Conservation (phyloP, 192 early-diverging fungal species). For the Geosiphon pyriformis region DNA sequence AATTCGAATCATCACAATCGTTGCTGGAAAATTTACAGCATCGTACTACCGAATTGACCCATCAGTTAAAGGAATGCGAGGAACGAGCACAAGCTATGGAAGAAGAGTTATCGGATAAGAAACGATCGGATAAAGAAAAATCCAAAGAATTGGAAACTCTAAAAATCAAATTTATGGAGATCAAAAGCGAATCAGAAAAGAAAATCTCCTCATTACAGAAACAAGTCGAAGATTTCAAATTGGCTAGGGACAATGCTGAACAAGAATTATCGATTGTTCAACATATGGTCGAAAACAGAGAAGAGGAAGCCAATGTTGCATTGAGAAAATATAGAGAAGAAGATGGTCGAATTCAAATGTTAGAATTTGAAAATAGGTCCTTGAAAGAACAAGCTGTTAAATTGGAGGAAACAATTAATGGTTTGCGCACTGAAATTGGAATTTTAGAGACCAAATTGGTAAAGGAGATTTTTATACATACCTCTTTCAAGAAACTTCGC, state of each 20-base stretch:
- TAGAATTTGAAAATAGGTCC: constrained; percentile 26
- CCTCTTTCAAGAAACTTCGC: background rate
- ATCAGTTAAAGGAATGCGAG: constrained; percentile 43
- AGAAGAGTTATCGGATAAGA: constrained; percentile 39
- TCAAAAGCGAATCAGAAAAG: constrained; percentile 43
- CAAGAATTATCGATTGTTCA: constrained; percentile 31
- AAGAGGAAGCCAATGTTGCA: background rate
- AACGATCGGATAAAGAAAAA: constrained; percentile 32
- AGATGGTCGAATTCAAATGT: background rate
- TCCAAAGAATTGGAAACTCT: constrained; percentile 38
- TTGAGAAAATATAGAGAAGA: constrained; percentile 4
- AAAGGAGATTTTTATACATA: constrained; percentile 19
- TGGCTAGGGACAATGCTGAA: constrained; percentile 28
- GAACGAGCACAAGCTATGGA: constrained; percentile 49
- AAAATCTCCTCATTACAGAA: constrained; percentile 25
- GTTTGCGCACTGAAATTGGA: constrained; percentile 26
- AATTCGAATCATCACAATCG: constrained; percentile 55
- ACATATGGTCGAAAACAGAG: constrained; percentile 6
- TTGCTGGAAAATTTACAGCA: constrained; percentile 51
- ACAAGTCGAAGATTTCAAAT: constrained; percentile 25
- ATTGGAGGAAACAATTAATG: constrained; percentile 24
- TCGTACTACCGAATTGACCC: constrained; percentile 42
- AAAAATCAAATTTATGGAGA: constrained; percentile 27
- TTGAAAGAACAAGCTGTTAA: constrained; percentile 23
- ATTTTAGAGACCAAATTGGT: constrained; percentile 29